Evolutionary conservation across 192 early-diverging fungal genomes (phyloP).

Genomic region (Glomus cerebriforme): DNA sequence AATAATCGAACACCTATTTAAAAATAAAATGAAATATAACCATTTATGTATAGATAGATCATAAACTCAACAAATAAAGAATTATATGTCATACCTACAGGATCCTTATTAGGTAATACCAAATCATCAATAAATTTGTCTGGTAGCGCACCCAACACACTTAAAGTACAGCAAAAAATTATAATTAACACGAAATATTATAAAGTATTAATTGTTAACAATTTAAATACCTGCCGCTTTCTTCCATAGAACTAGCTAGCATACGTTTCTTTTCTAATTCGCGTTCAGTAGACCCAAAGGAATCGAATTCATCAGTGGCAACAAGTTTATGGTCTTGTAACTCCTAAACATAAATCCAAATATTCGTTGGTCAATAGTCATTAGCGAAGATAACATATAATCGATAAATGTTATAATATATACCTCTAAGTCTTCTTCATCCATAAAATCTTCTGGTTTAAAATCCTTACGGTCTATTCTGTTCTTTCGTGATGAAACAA

Average conservation of each 20-base stretch:
- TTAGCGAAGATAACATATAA: neutral
- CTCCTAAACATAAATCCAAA: slow-evolving; percentile 40
- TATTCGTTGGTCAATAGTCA: neutral
- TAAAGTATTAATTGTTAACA: neutral
- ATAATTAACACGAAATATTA: neutral
- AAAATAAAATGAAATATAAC: neutral
- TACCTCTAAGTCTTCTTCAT: slow-evolving; percentile 89
- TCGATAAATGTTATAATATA: neutral
- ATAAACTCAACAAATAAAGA: neutral
- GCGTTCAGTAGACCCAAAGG: slow-evolving; percentile 60
- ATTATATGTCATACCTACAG: slow-evolving; percentile 42
- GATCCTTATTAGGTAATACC: slow-evolving; percentile 63
- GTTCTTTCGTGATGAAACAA: slow-evolving; percentile 73
- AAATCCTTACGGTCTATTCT: slow-evolving; percentile 53
- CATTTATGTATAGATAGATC: neutral
- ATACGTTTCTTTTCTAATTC: slow-evolving; percentile 57
- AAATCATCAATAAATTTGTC: slow-evolving; percentile 58
- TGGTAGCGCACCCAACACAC: slow-evolving; percentile 47
- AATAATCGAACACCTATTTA: slow-evolving; percentile 62
- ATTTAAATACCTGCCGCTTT: slow-evolving; percentile 47
- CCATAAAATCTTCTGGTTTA: slow-evolving; percentile 92
- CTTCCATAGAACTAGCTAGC: slow-evolving; percentile 45
- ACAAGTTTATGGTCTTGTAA: slow-evolving; percentile 50
- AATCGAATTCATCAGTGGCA: slow-evolving; percentile 71
- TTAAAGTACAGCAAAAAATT: slow-evolving; percentile 6